Conservation (phyloP, 139 green algal species). For the Picochlorum sp. region DNA sequence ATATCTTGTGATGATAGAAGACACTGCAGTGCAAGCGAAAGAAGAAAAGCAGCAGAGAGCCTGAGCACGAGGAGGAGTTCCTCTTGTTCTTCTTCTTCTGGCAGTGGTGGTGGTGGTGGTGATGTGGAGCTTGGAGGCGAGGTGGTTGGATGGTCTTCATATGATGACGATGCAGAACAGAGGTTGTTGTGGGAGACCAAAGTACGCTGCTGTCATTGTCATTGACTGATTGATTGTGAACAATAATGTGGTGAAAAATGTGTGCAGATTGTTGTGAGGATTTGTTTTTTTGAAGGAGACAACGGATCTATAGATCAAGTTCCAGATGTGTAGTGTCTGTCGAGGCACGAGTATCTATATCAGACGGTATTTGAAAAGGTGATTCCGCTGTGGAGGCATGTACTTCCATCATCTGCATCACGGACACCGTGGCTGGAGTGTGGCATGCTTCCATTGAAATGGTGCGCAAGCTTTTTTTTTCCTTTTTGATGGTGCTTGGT, state of each 20-base stretch:
- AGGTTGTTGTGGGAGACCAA: slow-evolving; percentile 6
- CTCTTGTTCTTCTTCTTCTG: no score
- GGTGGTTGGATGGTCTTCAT: not conserved
- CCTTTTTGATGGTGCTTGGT: no score
- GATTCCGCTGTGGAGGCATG: slow-evolving; percentile 36
- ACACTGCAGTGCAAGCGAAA: no score
- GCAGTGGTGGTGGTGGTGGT: not conserved
- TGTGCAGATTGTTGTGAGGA: slow-evolving; percentile 20
- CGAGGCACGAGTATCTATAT: slow-evolving; percentile 36
- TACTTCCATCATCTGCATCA: slow-evolving; percentile 31
- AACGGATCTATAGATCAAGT: slow-evolving; percentile 16
- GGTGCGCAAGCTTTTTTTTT: slow-evolving; percentile 15
- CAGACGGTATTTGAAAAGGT: slow-evolving; percentile 17
- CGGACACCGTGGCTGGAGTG: slow-evolving; percentile 45
- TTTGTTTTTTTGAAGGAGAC: slow-evolving; percentile 23
- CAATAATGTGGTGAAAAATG: no score
- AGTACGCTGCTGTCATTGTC: not conserved
- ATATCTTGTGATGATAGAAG: no score
- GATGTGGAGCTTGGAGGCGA: not conserved
- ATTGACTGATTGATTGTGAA: no score
- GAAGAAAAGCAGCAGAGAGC: no score
- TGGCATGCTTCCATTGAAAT: slow-evolving; percentile 38
- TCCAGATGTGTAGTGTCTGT: slow-evolving; percentile 21
- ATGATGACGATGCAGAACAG: not conserved
- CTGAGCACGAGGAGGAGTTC: no score